Evolutionary conservation across 805 yeast genomes (phyloP).

Genomic region (Lipomyces orientalis): DNA sequence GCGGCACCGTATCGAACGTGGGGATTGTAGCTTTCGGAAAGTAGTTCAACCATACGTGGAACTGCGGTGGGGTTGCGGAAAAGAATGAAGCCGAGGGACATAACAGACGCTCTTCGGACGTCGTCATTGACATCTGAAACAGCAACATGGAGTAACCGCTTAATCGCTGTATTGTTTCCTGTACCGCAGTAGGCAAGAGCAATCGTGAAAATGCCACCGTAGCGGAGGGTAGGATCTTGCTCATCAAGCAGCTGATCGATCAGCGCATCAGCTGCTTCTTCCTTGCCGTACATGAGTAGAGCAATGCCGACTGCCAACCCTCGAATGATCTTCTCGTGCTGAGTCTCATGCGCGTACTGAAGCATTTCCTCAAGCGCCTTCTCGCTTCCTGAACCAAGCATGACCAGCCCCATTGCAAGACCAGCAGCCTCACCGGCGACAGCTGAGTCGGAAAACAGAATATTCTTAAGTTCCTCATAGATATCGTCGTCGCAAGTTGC

Average conservation of each 20-base stretch:
- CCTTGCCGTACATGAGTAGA: constrained; percentile 81
- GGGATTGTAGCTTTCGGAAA: constrained; percentile 94
- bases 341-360: constrained; percentile 90
- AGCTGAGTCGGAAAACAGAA: constrained; percentile 88
- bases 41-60: constrained; percentile 90
- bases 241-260: constrained; percentile 71
- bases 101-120: constrained; percentile 95
- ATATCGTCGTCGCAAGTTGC: constrained; percentile 75
- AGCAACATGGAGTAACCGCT: constrained; percentile 85
- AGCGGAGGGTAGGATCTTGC: constrained; percentile 84
- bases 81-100: constrained; percentile 86
- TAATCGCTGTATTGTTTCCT: constrained; percentile 85
- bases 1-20: constrained; percentile 99
- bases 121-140: constrained; percentile 96
- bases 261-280: constrained; percentile 73
- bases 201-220: constrained; percentile 93
- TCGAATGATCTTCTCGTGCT: constrained; percentile 92
- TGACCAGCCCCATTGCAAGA: constrained; percentile 90
- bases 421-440: constrained; percentile 97
- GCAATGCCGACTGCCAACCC: constrained; percentile 93
- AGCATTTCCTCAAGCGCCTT: constrained; percentile 78
- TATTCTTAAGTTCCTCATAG: constrained; percentile 81
- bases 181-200: constrained; percentile 98
- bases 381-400: constrained; percentile 87
- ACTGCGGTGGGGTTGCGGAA: constrained; percentile 90